Percentiles rank a stretch among this genome's conserved stretches.
phyloP scores from a whole-genome alignment of 305 asterid genomes.

The Fraxinus angustifolia region DNA sequence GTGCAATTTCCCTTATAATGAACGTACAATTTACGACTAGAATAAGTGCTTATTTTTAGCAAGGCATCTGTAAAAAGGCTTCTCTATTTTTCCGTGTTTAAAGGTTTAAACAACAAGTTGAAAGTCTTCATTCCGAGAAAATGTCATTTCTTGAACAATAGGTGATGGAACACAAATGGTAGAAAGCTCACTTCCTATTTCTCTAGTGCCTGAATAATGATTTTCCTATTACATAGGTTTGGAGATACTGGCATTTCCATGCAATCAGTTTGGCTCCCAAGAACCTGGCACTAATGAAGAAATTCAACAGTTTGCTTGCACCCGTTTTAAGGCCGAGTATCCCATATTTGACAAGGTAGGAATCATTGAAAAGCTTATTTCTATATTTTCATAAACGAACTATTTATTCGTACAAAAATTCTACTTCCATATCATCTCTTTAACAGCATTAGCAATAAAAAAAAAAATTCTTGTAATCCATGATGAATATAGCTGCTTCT shows the following conservation, averaged over 20 bases:
- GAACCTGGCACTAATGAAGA: conserved; percentile 50
- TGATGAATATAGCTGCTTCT: neutral
- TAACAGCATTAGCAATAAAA: neutral
- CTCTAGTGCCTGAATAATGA: neutral
- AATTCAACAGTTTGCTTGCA: conserved; percentile 42
- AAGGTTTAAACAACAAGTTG: neutral
- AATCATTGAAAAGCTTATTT: neutral
- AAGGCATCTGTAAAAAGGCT: neutral
- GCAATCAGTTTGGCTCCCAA: conserved; percentile 49
- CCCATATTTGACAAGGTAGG: conserved; percentile 51
- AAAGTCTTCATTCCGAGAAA: neutral
- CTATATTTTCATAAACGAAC: neutral
- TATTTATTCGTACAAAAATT: neutral
- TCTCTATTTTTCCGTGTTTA: neutral
- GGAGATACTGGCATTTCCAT: conserved; percentile 45
- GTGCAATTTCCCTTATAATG: neutral
- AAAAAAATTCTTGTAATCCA: neutral
- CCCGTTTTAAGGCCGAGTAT: conserved; percentile 52
- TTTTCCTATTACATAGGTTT: conserved; percentile 23
- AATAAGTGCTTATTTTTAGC: neutral
- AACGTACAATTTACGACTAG: neutral
- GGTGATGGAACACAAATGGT: neutral
- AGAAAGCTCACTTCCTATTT: neutral
- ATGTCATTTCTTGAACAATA: neutral
- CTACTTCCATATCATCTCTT: neutral